A percentile compares a stretch with the other conserved stretches of the same genome.
Evolutionary conservation across 495 filamentous ascomycete genomes (phyloP).

Genomic region (Hypoxylon trugodes): DNA sequence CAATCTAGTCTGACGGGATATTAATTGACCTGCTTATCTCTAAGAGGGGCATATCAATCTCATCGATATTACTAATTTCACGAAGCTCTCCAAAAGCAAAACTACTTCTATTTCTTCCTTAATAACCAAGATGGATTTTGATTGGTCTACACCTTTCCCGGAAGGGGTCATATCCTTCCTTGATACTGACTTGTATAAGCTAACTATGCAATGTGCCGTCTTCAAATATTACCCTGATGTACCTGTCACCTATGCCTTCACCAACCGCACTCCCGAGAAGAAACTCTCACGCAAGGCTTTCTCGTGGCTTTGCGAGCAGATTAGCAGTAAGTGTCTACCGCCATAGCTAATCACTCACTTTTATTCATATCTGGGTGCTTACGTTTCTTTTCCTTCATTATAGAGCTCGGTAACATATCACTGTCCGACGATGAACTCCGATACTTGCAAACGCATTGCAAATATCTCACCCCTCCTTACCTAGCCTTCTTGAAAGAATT

Average conservation of each 20-base stretch:
- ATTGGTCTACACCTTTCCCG: slow-evolving; percentile 64
- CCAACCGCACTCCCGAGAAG: slow-evolving; percentile 93
- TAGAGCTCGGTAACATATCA: slow-evolving; percentile 80
- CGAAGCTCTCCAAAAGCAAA: too few relatives aligned
- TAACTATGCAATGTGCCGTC: slow-evolving; percentile 98
- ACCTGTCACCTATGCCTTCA: slow-evolving; percentile 89
- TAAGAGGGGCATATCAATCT: too few relatives aligned
- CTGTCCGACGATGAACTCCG: slow-evolving; percentile 79
- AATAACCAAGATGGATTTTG: slow-evolving; percentile 57
- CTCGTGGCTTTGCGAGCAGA: slow-evolving; percentile 83
- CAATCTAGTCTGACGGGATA: too few relatives aligned
- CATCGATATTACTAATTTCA: too few relatives aligned
- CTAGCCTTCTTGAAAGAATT: slow-evolving; percentile 83
- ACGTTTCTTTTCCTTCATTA: background rate
- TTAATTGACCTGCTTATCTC: too few relatives aligned
- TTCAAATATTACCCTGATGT: slow-evolving; percentile 88
- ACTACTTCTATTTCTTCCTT: background rate
- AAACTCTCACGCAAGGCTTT: slow-evolving; percentile 85
- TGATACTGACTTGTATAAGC: slow-evolving; percentile 97
- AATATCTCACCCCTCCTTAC: slow-evolving; percentile 81
- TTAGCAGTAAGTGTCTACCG: slow-evolving; percentile 66
- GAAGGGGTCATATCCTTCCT: slow-evolving; percentile 88
- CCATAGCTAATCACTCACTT: slow-evolving; percentile 4
- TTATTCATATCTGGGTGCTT: too few relatives aligned
- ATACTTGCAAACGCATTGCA: slow-evolving; percentile 80